Base-by-base conservation (phyloP, 768 basidiomycete genomes). In the Pilatotrama ljubarskyi region DNA sequence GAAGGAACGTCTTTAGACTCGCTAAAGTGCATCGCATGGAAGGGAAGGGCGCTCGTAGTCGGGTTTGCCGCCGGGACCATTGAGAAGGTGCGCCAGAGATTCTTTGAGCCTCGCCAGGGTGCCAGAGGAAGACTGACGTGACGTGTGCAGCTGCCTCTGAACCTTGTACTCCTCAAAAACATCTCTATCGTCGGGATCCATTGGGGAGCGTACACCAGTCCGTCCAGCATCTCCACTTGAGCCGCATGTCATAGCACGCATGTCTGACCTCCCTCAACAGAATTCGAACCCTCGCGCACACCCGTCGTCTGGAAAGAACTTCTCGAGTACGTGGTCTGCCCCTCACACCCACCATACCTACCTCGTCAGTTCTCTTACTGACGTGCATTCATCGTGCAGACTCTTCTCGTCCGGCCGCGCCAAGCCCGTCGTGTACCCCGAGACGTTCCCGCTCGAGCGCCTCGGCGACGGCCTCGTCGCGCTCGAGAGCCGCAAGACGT, bases 11-110 rank as follows among this genome's bases (percentile, higher is more conserved):
- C 9, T 51, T n/a, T 44, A 91, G 94, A 93, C 71, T 88, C 82
- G 47, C 70, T 98, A 57, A 98, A 95, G 71, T 96, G 94, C 71
- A 91, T 95, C 57, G 91, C 90, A 0, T 98, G 95, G 87, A 95
- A 95, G 71, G 94, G 95, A 0, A 84, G 96, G 14, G 87, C 90
- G 1, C 68, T 99, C 11, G 90, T 98, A n/a, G 87, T 99, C 51
- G 97, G 96, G 6, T 98, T 95, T 72, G 93, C 90, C 3, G 90
- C 82, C 7, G 92, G 92, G 3, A 74, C 79, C 13, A 93, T 96
- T 55, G 93, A 95, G 73, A 91, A 93, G 79, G 88, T 90, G 49
- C 10, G 70, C 55, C 10, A 10, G 29, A 32, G 29, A 24, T 22
- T 14, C 20, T 43, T 22, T 24, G 22, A 13, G 11, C 15, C n/a